A percentile compares a stretch with the other conserved stretches of the same genome.
phyloP scores from a whole-genome alignment of 306 rosid genomes.

The Rosa chinensis region DNA sequence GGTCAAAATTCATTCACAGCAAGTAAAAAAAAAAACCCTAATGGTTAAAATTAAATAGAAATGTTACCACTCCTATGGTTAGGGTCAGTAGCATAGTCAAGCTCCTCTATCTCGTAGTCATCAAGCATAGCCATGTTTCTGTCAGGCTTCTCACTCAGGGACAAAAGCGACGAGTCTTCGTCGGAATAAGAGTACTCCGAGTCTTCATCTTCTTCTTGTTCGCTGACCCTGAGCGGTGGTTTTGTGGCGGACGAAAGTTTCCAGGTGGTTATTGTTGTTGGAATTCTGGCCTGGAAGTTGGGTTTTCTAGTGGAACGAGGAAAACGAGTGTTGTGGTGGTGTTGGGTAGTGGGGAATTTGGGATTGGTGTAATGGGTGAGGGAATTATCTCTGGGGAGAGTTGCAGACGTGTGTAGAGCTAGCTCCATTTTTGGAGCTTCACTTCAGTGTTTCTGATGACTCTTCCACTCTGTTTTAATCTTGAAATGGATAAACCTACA shows the following conservation, averaged over 20 bases:
- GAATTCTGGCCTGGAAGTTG: conserved; percentile 25
- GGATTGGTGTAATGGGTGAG: conserved; percentile 11
- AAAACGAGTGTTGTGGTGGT: conserved; percentile 8
- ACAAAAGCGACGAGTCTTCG: conserved; percentile 65
- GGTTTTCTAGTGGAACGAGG: conserved; percentile 31
- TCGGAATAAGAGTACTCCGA: conserved; percentile 47
- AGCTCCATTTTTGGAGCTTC: conserved; percentile 64
- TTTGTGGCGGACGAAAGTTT: conserved; percentile 20
- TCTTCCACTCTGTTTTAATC: background rate
- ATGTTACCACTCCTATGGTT: conserved; percentile 75
- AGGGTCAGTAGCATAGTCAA: conserved; percentile 37
- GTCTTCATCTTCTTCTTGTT: conserved; percentile 33
- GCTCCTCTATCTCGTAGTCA: conserved; percentile 82
- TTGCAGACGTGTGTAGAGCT: conserved; percentile 33
- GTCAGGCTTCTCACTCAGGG: conserved; percentile 82
- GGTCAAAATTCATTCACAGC: conserved; percentile 20
- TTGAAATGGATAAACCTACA: background rate
- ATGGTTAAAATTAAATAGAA: background rate
- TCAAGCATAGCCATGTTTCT: conserved; percentile 68
- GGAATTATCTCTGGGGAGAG: conserved; percentile 30
- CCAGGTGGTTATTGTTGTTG: conserved; percentile 19
- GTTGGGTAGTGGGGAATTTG: conserved; percentile 2
- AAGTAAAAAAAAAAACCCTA: background rate
- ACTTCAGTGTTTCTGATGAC: conserved; percentile 8
- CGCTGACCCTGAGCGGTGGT: conserved; percentile 27